phyloP scores from a whole-genome alignment of 768 basidiomycete genomes.

The Chlorophyllum brunneum region DNA sequence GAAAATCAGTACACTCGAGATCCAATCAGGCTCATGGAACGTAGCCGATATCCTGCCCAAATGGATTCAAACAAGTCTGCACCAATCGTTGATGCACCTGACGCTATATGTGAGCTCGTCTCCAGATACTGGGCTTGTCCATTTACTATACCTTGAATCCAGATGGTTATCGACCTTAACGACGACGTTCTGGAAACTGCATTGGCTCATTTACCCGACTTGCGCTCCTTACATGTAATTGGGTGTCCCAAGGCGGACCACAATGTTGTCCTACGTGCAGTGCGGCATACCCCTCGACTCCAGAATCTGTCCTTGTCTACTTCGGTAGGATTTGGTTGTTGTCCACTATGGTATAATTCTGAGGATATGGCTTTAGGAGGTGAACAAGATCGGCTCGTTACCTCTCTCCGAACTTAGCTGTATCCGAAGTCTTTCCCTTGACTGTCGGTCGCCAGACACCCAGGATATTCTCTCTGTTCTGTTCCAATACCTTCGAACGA shows the following conservation, averaged over 20 bases:
- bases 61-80: constrained; percentile 52
- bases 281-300: constrained; percentile 48
- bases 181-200: constrained; percentile 43
- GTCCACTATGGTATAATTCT: constrained; percentile 1
- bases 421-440: constrained; percentile 51
- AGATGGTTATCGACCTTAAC: constrained; percentile 60
- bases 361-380: background rate
- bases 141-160: background rate
- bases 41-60: constrained; percentile 53
- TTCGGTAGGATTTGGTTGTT: constrained; percentile 37
- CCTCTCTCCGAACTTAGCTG: constrained; percentile 33
- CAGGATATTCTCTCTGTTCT: constrained; percentile 26
- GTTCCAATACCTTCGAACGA: constrained; percentile 28
- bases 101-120: constrained; percentile 52
- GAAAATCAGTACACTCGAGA: constrained; percentile 40
- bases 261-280: constrained; percentile 38
- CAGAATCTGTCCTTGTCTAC: constrained; percentile 60
- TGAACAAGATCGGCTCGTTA: constrained; percentile 29
- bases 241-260: constrained; percentile 59
- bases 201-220: constrained; percentile 45
- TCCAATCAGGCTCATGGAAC: constrained; percentile 64
- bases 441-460: constrained; percentile 37
- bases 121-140: background rate
- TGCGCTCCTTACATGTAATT: constrained; percentile 58
- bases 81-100: constrained; percentile 23